Conservation (phyloP, 495 filamentous ascomycete species). For the Penicillium psychrofluorescens region DNA sequence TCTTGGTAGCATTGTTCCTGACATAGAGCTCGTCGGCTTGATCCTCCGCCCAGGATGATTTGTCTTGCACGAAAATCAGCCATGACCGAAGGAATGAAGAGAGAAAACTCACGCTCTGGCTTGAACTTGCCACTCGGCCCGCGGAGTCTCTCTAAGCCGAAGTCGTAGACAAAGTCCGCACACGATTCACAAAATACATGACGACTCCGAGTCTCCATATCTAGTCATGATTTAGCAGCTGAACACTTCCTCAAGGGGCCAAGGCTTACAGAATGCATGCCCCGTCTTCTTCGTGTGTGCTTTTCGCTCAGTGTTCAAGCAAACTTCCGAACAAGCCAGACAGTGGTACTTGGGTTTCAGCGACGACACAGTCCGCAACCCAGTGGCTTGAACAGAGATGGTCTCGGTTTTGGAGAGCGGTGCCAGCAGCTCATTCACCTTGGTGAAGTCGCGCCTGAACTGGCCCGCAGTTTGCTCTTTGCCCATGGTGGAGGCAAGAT, state of each 20-base stretch:
- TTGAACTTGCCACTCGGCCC: slow-evolving; percentile 22
- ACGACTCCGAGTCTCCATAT: slow-evolving; percentile 74
- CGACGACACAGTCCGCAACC: slow-evolving; percentile 17
- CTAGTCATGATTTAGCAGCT: slow-evolving; percentile 35
- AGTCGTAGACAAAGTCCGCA: slow-evolving; percentile 81
- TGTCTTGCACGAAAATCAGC: slow-evolving; percentile 10
- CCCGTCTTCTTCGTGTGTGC: slow-evolving; percentile 34
- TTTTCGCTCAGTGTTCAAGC: slow-evolving; percentile 25
- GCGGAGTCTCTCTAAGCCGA: slow-evolving; percentile 63
- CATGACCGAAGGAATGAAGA: too few relatives aligned
- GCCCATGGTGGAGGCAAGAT: slow-evolving; percentile 30
- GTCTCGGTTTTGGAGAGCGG: slow-evolving; percentile 19
- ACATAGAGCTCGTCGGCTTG: slow-evolving; percentile 34
- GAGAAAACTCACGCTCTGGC: slow-evolving; percentile 11
- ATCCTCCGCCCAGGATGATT: slow-evolving; percentile 19
- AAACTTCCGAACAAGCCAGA: slow-evolving; percentile 30
- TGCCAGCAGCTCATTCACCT: slow-evolving; percentile 23
- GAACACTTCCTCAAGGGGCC: neutral
- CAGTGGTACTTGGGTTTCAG: slow-evolving; percentile 39
- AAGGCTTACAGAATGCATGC: slow-evolving; percentile 35
- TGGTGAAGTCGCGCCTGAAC: slow-evolving; percentile 33
- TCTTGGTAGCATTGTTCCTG: slow-evolving; percentile 35
- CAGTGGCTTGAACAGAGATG: slow-evolving; percentile 15
- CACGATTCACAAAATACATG: slow-evolving; percentile 78
- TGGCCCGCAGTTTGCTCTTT: slow-evolving; percentile 23